Base-by-base conservation (phyloP, 2,329 filamentous ascomycete species). In the Zasmidium cellare region DNA sequence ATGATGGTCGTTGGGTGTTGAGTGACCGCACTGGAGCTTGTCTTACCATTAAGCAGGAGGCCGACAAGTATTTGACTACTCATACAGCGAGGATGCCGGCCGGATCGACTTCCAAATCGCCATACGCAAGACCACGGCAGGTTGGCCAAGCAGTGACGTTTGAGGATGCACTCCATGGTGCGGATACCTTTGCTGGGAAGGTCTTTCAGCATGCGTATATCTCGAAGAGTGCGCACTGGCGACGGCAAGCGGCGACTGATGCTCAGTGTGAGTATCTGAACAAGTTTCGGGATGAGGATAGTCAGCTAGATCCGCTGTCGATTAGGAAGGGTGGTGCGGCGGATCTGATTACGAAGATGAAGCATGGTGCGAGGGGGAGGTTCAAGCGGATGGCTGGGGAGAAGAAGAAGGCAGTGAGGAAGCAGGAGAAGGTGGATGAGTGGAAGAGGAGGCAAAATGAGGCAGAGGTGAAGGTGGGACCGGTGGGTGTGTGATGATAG, bases 301-400 rank as follows among this genome's bases (percentile, higher is more conserved):
- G 86, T 24, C 77, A 82, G 53, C 69, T 92, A 51, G 80, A 76
- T 1, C 65, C 75, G 0, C 75, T 76, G 0, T 81, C 86, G 24
- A 67, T 96, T 57, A 92, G 84, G 14, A 94, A 92, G 69, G 93
- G 93, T 7, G 86, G 85, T 70, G 92, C 92, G 3, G 83, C 83
- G 3, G 92, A 97, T 71, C 92, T 96, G 88, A 96, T 97, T 63
- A 96, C 91, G 7, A 96, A 96, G 74, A 71, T 96, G 60, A 93
- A 88, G 72, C 89, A 94, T 71, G 93, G 93, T 0, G 91, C 90
- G 1, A 80, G 84, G 79, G 73, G 89, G 75, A 61, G 84, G 76
- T 76, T 91, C 83, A 65, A 64, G 12, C 62, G 63, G 47, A 62
- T 68, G 19, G 48, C 48, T 23, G 56, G 28, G 31, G 66, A 70